Base-by-base conservation (phyloP, 2,329 filamentous ascomycete species). In the Aspergillus pseudoviridinutans region DNA sequence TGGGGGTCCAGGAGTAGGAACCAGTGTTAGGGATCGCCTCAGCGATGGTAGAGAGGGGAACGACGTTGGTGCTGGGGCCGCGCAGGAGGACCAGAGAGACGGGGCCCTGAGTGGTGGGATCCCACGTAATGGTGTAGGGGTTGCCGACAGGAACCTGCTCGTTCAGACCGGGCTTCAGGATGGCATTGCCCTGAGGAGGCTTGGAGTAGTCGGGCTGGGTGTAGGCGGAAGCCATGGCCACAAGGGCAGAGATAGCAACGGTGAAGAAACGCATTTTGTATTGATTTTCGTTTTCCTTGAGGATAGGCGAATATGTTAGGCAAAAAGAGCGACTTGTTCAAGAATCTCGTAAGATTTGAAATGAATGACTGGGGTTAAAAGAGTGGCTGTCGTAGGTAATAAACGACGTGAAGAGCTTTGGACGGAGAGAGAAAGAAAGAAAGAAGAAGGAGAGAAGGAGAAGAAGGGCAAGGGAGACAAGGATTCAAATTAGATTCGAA, bases 11-110 rank as follows among this genome's bases (percentile, higher is more conserved):
- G 57, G 61, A 50, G 77, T 76, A 86, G 61, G 66, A 68, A 58
- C 85, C 85, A 58, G 69, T 77, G 80, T 87, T 87, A 67, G 71
- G 61, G 71, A 84, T 82, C 61, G 71, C 69, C 70, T 84, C 79
- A 59, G 78, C 80, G 61, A 85, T 78, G 58, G 81, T 75, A 64
- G 75, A 72, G 62, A 82, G 71, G 49, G 81, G 79, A 44, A 77
- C 64, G 50, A 84, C 78, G 75, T 87, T 83, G 72, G 58, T 75
- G 63, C 79, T 76, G 32, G 84, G 84, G 32, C 85, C 85, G 68
- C 81, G 81, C 64, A 86, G 81, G 62, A 87, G 82, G 59, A 84
- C 70, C 57, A 88, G 75, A n/a, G 82, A 82, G 67, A 87, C 76
- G 29, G 62, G 61, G 25, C 72, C 71, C 14, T 61, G 52, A 55